Percentiles rank a stretch among this genome's conserved stretches.
These are phyloP conservation scores for Nakazawaea laoshanensis DNA, from an alignment of 805 yeast genomes.

Conservation along the genomic window DNA sequence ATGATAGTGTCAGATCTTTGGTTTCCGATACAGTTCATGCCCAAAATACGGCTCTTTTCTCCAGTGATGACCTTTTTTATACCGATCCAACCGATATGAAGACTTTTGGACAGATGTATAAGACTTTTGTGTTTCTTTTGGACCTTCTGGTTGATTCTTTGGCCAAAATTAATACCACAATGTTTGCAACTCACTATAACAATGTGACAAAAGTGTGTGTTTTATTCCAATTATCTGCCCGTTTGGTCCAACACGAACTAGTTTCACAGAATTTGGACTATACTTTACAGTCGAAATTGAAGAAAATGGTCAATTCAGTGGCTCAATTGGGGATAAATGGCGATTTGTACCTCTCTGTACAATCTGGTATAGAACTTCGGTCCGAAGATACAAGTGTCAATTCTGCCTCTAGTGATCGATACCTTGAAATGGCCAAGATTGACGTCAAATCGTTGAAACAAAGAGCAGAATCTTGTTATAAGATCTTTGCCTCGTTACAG, in stretches of 20 bases:
- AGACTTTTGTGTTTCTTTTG: slow-evolving; percentile 37
- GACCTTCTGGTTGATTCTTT: slow-evolving; percentile 43
- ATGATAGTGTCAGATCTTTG: background rate
- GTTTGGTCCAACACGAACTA: slow-evolving; percentile 46
- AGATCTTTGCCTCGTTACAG: slow-evolving; percentile 13
- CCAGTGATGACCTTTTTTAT: slow-evolving; percentile 39
- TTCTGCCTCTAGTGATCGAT: slow-evolving; percentile 5
- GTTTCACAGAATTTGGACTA: slow-evolving; percentile 35
- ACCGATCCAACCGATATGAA: slow-evolving; percentile 50
- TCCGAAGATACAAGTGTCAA: slow-evolving; percentile 1
- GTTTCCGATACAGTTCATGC: background rate
- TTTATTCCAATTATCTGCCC: slow-evolving; percentile 43
- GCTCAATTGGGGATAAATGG: slow-evolving; percentile 63
- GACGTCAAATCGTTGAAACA: slow-evolving; percentile 16
- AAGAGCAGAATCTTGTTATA: slow-evolving; percentile 13
- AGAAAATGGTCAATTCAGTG: slow-evolving; percentile 42
- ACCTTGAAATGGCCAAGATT: slow-evolving; percentile 15
- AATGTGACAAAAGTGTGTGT: slow-evolving; percentile 44
- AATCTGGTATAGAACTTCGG: slow-evolving; percentile 3
- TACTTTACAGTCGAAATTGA: slow-evolving; percentile 39
- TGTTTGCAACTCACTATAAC: slow-evolving; percentile 46
- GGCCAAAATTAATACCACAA: slow-evolving; percentile 36
- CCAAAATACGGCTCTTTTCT: slow-evolving; percentile 12
- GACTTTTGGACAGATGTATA: slow-evolving; percentile 50
- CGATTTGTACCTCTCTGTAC: slow-evolving; percentile 38